A percentile compares a stretch with the other conserved stretches of the same genome.
These are phyloP conservation scores for Exophiala alcalophila DNA, from an alignment of 2,329 filamentous ascomycete genomes.

Conservation along the genomic window DNA sequence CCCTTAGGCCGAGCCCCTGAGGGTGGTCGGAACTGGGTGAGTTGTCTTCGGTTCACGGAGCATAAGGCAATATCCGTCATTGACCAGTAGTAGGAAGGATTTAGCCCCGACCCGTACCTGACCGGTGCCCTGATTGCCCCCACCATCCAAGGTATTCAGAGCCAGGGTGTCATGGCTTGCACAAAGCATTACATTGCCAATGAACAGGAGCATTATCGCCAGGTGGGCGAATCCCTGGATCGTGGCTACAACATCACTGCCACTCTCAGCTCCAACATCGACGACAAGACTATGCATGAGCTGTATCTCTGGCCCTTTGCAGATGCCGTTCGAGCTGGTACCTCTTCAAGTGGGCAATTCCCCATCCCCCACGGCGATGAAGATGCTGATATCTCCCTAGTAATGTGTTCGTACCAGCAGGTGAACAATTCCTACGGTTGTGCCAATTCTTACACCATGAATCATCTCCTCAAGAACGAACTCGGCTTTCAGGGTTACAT, in stretches of 20 bases:
- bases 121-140: slow-evolving; percentile 69
- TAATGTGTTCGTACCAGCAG: slow-evolving; percentile 72
- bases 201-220: slow-evolving; percentile 72
- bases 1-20: slow-evolving; percentile 66
- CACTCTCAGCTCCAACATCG: slow-evolving; percentile 58
- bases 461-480: slow-evolving; percentile 64
- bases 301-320: slow-evolving; percentile 64
- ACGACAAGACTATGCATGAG: slow-evolving; percentile 63
- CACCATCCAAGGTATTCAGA: slow-evolving; percentile 76
- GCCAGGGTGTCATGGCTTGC: slow-evolving; percentile 76
- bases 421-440: slow-evolving; percentile 68
- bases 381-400: slow-evolving; percentile 2
- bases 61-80: background rate
- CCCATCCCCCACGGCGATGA: background rate
- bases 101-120: slow-evolving; percentile 71
- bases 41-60: background rate
- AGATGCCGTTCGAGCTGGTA: slow-evolving; percentile 64
- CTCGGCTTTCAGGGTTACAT: slow-evolving; percentile 74
- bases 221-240: slow-evolving; percentile 55
- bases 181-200: slow-evolving; percentile 74
- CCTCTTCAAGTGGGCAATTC: slow-evolving; percentile 49
- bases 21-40: slow-evolving; percentile 67
- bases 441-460: slow-evolving; percentile 60
- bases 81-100: slow-evolving; percentile 41
- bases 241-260: slow-evolving; percentile 64